Evolutionary conservation across 495 filamentous ascomycete genomes (phyloP).

Genomic region (Lentithecium fluviatile): DNA sequence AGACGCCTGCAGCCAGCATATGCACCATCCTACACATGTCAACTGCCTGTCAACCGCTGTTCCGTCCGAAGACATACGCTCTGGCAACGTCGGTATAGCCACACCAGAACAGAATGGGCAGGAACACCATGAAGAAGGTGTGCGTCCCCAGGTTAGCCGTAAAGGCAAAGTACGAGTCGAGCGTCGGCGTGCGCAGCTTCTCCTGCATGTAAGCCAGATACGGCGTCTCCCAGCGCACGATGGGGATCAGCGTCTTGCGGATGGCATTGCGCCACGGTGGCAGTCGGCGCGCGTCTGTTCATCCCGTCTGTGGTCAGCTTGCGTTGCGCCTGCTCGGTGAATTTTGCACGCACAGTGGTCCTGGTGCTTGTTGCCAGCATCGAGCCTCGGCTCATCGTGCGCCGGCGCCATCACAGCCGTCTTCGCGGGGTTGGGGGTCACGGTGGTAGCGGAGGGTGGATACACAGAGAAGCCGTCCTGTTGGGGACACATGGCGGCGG

Average conservation of each 20-base stretch:
- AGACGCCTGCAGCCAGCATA: slow-evolving; percentile 83
- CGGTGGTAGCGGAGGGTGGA: neutral
- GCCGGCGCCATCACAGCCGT: neutral
- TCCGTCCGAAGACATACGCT: slow-evolving; percentile 59
- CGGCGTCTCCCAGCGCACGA: slow-evolving; percentile 92
- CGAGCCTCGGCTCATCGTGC: slow-evolving; percentile 26
- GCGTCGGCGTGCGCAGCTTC: slow-evolving; percentile 57
- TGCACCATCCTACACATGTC: slow-evolving; percentile 67
- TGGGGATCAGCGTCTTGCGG: slow-evolving; percentile 76
- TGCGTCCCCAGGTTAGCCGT: slow-evolving; percentile 97
- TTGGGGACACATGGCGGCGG: slow-evolving; percentile 15
- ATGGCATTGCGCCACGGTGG: slow-evolving; percentile 86
- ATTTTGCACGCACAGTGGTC: slow-evolving; percentile 41
- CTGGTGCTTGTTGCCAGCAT: slow-evolving; percentile 44
- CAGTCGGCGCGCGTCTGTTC: slow-evolving; percentile 73
- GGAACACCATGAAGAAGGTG: slow-evolving; percentile 94
- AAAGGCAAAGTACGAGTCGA: slow-evolving; percentile 94
- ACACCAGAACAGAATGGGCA: slow-evolving; percentile 95
- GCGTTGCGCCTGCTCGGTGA: neutral
- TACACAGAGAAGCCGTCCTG: slow-evolving; percentile 10
- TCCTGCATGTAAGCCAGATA: slow-evolving; percentile 85
- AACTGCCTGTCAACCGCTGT: neutral
- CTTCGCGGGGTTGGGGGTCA: neutral
- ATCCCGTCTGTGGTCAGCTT: neutral
- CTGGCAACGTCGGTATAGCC: slow-evolving; percentile 77